Evolutionary conservation across 768 basidiomycete species (phyloP), one percentile per base, ranked within the genome.

Genomic region (Terana coerulea): DNA sequence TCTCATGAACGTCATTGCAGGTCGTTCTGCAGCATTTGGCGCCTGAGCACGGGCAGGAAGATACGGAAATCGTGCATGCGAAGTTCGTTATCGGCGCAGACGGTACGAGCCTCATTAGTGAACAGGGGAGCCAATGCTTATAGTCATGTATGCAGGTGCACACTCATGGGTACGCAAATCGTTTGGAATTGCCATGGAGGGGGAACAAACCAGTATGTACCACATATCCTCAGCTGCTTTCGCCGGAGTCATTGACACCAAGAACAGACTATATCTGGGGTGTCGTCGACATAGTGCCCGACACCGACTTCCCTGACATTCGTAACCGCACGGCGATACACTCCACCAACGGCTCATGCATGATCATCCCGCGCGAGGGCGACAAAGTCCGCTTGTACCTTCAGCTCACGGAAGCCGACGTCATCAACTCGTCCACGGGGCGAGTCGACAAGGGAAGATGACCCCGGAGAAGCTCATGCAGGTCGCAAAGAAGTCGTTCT

Each of bases 81-180:
- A 87, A 83, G 66, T 91, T 79, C 60, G 81, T 90, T 1, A 71
- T 91, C 25, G 89, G 89, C 1, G 74, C 81, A 17, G 89, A 91
- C 63, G 88, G 86, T 79, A 58, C 36, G 72, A 31, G 49, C 21
- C 10, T 21, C 19, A n/a, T 22, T 34, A 17, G 15, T 33, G 43
- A 45, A 24, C 22, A 15, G 21, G 26, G 2, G 26, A 42, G 40
- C 19, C 21, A 8, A 35, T 33, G 40, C 6, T 10, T 25, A 7
- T 24, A 22, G 40, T 22, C 21, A 3, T 22, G 40, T 5, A 17
- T 7, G 1, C 59, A 87, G 85, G 87, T 4, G 88, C 88, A 0
- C 88, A 90, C 67, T 91, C 87, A 6, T 91, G 88, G 88, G 85
- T 91, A n/a, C 78, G 90, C 22, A 89, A 86, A 54, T 49, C 67